Evolutionary conservation across 1,139 yeast genomes (phyloP).

Genomic region (Meyerozyma athensensis): DNA sequence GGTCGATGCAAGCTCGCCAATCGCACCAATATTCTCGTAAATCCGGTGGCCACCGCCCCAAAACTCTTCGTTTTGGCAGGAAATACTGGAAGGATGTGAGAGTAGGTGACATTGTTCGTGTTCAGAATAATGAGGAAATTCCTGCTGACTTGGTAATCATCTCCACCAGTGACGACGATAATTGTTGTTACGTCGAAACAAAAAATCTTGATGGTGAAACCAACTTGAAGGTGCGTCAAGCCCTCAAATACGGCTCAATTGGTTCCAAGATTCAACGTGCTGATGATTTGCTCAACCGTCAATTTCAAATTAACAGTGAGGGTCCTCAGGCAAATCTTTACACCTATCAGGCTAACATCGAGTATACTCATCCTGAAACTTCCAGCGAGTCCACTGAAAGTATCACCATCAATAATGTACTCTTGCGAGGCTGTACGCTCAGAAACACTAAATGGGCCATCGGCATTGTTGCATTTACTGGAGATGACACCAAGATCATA

Average conservation of each 20-base stretch:
- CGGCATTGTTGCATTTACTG: conserved; percentile 87
- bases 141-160: conserved; percentile 86
- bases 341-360: conserved; percentile 79
- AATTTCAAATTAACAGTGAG: conserved; percentile 86
- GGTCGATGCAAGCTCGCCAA: conserved; percentile 14
- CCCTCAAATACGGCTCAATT: conserved; percentile 57
- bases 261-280: conserved; percentile 56
- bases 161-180: conserved; percentile 82
- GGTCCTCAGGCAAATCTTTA: conserved; percentile 83
- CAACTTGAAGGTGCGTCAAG: conserved; percentile 75
- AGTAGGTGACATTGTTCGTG: conserved; percentile 86
- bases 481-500: conserved; percentile 88
- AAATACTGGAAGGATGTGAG: conserved; percentile 83
- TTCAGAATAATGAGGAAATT: conserved; percentile 82
- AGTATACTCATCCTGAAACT: conserved; percentile 41
- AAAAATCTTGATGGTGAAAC: conserved; percentile 97
- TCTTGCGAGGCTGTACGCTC: conserved; percentile 86
- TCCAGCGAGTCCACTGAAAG: conserved; percentile 57
- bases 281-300: conserved; percentile 66
- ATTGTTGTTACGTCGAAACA: conserved; percentile 90
- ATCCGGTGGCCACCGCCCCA: conserved; percentile 11
- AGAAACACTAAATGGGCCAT: conserved; percentile 93
- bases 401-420: conserved; percentile 69
- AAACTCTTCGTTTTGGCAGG: conserved; percentile 27
- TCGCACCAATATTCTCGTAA: conserved; percentile 18